These are phyloP conservation scores for Arxiozyma slooffiae DNA, from an alignment of 1,139 yeast genomes.

Conservation along the genomic window DNA sequence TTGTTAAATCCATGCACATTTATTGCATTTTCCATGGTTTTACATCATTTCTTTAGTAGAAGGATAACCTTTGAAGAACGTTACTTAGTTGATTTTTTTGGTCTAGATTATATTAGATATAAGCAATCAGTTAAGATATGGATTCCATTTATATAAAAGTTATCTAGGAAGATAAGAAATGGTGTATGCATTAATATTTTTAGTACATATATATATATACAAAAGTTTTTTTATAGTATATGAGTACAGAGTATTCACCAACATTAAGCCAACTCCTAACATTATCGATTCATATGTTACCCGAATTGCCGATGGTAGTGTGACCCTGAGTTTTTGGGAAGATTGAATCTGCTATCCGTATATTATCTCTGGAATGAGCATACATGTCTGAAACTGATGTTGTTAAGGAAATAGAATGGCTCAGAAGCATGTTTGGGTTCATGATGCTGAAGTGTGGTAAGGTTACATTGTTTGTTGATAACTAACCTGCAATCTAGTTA, in stretches of 20 bases:
- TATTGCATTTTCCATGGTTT: slow-evolving; percentile 37
- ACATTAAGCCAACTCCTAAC: too few species aligned
- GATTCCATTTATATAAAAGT: slow-evolving; percentile 44
- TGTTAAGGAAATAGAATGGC: too few species aligned
- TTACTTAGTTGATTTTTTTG: slow-evolving; percentile 57
- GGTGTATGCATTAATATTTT: neutral
- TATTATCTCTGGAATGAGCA: too few species aligned
- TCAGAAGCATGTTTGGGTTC: too few species aligned
- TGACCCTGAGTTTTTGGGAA: too few species aligned
- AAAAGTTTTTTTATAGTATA: neutral
- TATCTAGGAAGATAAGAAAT: slow-evolving; percentile 27
- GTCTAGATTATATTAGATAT: slow-evolving; percentile 50
- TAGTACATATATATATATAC: neutral
- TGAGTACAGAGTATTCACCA: neutral
- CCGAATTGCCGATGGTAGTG: too few species aligned
- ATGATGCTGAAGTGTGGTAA: too few species aligned
- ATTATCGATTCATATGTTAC: too few species aligned
- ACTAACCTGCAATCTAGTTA: too few species aligned
- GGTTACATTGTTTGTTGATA: too few species aligned
- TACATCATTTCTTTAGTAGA: slow-evolving; percentile 57
- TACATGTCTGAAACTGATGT: too few species aligned
- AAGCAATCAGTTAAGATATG: slow-evolving; percentile 41
- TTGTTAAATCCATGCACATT: slow-evolving; percentile 54
- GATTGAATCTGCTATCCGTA: too few species aligned
- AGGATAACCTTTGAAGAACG: slow-evolving; percentile 66